These are phyloP conservation scores for Xanthoconium separans DNA, from an alignment of 1,284 basidiomycete genomes.

Conservation along the genomic window DNA sequence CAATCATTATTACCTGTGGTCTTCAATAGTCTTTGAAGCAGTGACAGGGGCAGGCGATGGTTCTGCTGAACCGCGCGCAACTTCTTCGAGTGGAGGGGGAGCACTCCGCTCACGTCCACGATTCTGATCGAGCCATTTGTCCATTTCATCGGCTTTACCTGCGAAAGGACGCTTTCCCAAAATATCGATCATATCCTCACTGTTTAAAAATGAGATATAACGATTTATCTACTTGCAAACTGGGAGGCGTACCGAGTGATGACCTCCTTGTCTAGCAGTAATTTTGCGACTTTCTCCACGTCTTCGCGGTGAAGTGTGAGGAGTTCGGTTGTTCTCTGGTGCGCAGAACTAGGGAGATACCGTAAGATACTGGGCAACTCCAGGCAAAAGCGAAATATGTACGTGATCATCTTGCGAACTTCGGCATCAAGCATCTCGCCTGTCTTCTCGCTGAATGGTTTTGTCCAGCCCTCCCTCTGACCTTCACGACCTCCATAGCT, in stretches of 20 bases:
- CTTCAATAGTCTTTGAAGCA: constrained; percentile 41
- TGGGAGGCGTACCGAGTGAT: constrained; percentile 69
- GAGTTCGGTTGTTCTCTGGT: constrained; percentile 82
- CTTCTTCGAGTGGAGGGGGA: constrained; percentile 54
- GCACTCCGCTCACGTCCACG: constrained; percentile 52
- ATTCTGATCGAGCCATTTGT: constrained; percentile 86
- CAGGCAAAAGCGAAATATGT: constrained; percentile 26
- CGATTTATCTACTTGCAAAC: constrained; percentile 10
- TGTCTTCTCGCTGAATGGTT: constrained; percentile 98
- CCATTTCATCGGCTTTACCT: constrained; percentile 85
- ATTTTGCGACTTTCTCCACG: constrained; percentile 92
- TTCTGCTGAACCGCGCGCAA: constrained; percentile 43
- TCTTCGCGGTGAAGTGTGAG: constrained; percentile 82
- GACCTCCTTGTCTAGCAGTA: constrained; percentile 92
- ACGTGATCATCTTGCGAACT: constrained; percentile 95
- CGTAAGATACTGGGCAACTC: constrained; percentile 7
- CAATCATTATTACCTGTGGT: constrained; percentile 15
- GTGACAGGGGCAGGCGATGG: constrained; percentile 52
- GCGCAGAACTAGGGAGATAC: constrained; percentile 57
- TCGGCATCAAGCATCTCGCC: constrained; percentile 90
- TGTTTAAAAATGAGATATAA: constrained; percentile 25
- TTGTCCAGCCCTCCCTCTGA: constrained; percentile 88
- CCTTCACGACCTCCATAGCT: constrained; percentile 88
- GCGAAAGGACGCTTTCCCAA: constrained; percentile 85
- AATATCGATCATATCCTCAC: constrained; percentile 85